phyloP scores from a whole-genome alignment of 768 basidiomycete genomes.

The Amylocystis lapponica region DNA sequence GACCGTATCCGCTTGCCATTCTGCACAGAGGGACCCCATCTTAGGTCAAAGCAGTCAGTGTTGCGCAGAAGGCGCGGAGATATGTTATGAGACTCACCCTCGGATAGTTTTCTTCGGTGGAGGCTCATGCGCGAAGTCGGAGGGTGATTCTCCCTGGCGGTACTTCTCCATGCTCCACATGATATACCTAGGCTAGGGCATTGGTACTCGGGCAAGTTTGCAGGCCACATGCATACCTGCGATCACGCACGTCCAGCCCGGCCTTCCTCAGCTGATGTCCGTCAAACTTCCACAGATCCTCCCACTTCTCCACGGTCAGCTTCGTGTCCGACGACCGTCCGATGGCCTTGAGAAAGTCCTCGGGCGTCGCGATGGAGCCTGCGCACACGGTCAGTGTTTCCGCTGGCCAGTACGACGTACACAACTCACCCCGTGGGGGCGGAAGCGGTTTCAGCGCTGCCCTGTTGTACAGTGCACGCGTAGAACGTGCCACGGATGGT shows the following conservation, averaged over 20 bases:
- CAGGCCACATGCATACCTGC: conserved; percentile 48
- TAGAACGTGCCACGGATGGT: conserved; percentile 10
- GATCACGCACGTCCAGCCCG: conserved; percentile 61
- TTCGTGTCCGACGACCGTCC: conserved; percentile 66
- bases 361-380: conserved; percentile 52
- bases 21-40: conserved; percentile 72
- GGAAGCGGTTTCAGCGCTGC: conserved; percentile 32
- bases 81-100: conserved; percentile 51
- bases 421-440: conserved; percentile 27
- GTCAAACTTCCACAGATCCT: conserved; percentile 59
- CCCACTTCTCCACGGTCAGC: conserved; percentile 61
- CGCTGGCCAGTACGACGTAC: conserved; percentile 10
- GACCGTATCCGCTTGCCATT: conserved; percentile 73
- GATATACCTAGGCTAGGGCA: conserved; percentile 55
- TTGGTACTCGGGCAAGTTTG: background rate
- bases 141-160: conserved; percentile 47
- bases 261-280: conserved; percentile 56
- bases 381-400: conserved; percentile 2
- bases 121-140: conserved; percentile 58
- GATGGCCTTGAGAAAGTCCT: conserved; percentile 67
- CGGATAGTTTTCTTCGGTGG: conserved; percentile 72
- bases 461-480: conserved; percentile 28
- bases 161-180: conserved; percentile 85
- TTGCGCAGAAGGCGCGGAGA: no score
- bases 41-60: conserved; percentile 22